Percentiles rank a stretch among this genome's conserved stretches.
phyloP scores from a whole-genome alignment of 192 early-diverging fungal species.

The Pilaira anomala region DNA sequence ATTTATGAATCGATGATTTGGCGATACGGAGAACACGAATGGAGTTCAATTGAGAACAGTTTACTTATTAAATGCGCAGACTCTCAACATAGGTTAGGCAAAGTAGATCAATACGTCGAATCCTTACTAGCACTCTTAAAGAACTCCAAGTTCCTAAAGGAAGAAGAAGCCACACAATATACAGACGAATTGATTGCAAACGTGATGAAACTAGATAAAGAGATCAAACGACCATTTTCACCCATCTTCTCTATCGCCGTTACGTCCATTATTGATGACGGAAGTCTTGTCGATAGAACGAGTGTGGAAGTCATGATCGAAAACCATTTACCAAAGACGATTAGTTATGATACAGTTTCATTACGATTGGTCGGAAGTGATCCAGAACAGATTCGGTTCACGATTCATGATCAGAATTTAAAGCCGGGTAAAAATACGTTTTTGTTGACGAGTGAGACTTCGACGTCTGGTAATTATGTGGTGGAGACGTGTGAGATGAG shows the following conservation, averaged over 20 bases:
- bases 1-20: constrained; percentile 59
- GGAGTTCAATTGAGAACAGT: constrained; percentile 64
- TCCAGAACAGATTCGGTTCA: constrained; percentile 52
- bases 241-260: constrained; percentile 56
- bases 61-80: constrained; percentile 64
- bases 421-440: constrained; percentile 49
- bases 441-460: constrained; percentile 49
- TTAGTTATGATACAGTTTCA: constrained; percentile 45
- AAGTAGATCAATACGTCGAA: constrained; percentile 46
- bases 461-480: constrained; percentile 60
- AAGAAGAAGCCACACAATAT: constrained; percentile 43
- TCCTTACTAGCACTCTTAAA: constrained; percentile 48
- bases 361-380: constrained; percentile 49
- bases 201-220: constrained; percentile 38
- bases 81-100: constrained; percentile 55
- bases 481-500: constrained; percentile 49
- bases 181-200: constrained; percentile 46
- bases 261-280: constrained; percentile 54
- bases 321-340: constrained; percentile 58
- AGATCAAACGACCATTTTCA: constrained; percentile 45
- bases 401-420: constrained; percentile 40
- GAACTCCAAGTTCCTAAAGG: constrained; percentile 44
- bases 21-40: constrained; percentile 54
- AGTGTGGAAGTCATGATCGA: constrained; percentile 51
- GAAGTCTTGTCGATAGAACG: constrained; percentile 52